Evolutionary conservation across 768 basidiomycete genomes (phyloP).

Genomic region (Termitomyces sp.): DNA sequence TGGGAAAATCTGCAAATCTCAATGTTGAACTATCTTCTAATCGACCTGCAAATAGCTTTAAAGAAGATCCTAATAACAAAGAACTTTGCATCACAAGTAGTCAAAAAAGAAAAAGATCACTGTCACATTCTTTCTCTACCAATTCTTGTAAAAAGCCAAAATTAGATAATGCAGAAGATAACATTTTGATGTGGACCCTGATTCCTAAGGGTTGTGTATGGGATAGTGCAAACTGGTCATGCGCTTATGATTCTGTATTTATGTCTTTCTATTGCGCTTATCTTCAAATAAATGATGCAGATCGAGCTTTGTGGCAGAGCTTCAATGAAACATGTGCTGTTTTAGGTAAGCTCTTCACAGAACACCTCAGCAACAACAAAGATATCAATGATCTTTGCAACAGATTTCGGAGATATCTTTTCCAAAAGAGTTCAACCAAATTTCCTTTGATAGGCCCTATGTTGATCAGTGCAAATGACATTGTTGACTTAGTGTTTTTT

Average conservation of each 20-base stretch:
- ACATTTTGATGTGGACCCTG: neutral
- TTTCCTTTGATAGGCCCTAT: neutral
- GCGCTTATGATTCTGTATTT: slow-evolving; percentile 4
- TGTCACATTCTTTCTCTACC: neutral
- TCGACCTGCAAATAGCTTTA: neutral
- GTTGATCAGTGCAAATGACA: neutral
- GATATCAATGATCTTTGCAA: neutral
- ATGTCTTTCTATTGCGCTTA: slow-evolving; percentile 1
- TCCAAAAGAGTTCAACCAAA: neutral
- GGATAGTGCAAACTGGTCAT: slow-evolving; percentile 1
- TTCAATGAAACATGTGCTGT: neutral
- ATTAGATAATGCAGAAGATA: neutral
- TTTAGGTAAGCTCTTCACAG: neutral
- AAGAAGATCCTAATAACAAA: neutral
- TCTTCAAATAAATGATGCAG: neutral
- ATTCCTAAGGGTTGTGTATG: neutral
- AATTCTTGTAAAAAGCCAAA: neutral
- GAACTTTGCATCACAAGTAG: neutral
- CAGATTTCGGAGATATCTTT: neutral
- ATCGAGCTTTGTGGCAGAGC: neutral
- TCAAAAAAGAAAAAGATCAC: neutral
- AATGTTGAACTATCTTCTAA: too few relatives aligned
- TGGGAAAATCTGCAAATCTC: too few relatives aligned
- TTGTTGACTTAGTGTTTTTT: neutral
- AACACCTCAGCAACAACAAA: neutral